Conservation (phyloP, 129 eudicot species). For the Helianthus annuus region DNA sequence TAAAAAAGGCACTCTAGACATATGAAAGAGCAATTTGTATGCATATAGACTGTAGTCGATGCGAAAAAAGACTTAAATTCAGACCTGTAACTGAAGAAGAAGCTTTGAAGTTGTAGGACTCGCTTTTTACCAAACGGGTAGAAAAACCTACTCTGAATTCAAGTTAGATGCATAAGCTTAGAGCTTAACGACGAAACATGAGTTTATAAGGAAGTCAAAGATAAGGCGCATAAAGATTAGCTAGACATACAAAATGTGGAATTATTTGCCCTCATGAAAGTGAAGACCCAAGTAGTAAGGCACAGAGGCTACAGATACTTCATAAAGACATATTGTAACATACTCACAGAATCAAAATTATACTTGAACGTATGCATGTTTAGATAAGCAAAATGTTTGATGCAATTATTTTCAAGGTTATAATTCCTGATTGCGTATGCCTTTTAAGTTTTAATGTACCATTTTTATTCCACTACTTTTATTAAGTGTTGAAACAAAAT, state of each 20-base stretch:
- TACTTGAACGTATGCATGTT: too few species aligned
- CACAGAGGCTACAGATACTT: too few species aligned
- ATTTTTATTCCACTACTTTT: too few species aligned
- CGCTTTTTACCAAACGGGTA: constrained; percentile 35
- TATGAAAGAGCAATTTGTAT: not conserved
- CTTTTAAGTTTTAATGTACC: too few species aligned
- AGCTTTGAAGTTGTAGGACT: constrained; percentile 27
- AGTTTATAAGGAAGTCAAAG: not conserved
- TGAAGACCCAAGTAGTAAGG: too few species aligned
- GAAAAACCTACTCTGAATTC: constrained; percentile 40
- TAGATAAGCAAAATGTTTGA: not conserved
- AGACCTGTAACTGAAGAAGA: constrained; percentile 47
- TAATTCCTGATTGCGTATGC: not conserved
- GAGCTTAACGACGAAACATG: constrained; percentile 11
- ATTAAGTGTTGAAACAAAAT: too few species aligned
- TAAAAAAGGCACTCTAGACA: not conserved
- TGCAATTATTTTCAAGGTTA: too few species aligned
- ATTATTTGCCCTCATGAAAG: too few species aligned
- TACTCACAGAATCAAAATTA: too few species aligned
- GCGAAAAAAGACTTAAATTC: not conserved
- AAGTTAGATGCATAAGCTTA: constrained; percentile 7
- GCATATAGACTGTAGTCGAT: not conserved
- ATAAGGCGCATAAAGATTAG: constrained; percentile 9
- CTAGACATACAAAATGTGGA: not conserved
- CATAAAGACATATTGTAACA: too few species aligned